Evolutionary conservation across 202 grass and related monocot species (phyloP).

Genomic region (Bolboschoenoplectus hybrid): DNA sequence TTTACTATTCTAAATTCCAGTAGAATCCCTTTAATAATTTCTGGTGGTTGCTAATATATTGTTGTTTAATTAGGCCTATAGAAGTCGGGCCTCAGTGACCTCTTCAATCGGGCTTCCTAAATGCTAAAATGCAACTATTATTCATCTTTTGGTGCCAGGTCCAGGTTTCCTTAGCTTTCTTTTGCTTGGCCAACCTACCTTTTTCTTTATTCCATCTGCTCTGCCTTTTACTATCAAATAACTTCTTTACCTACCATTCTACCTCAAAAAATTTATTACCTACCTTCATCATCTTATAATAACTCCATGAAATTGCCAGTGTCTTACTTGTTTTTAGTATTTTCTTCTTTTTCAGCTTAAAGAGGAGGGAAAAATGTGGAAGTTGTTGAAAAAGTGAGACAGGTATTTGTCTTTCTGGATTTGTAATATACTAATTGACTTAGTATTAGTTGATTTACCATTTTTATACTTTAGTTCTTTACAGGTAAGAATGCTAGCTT

Average conservation of each 20-base stretch:
- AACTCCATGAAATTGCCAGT: neutral
- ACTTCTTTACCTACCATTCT: constrained; percentile 7
- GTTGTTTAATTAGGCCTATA: neutral
- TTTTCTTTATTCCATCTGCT: neutral
- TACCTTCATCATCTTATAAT: constrained; percentile 11
- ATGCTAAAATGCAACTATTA: neutral
- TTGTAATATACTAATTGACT: constrained; percentile 22
- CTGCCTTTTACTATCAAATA: neutral
- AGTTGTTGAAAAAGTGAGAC: neutral
- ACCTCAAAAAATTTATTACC: neutral
- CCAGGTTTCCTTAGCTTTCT: neutral
- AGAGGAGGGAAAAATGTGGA: neutral
- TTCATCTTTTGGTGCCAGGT: neutral
- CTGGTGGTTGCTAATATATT: constrained; percentile 6
- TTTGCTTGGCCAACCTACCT: neutral
- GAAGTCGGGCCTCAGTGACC: neutral
- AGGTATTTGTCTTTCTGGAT: neutral
- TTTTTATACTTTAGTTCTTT: constrained; percentile 25
- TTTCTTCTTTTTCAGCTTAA: neutral
- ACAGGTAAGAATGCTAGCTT: neutral
- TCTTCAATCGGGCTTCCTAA: constrained; percentile 2
- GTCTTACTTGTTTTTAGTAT: neutral
- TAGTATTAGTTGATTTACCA: neutral
- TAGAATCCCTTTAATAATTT: neutral
- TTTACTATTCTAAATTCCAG: neutral